phyloP scores from a whole-genome alignment of 805 yeast species.

The Ogataea nakhonphanomensis region DNA sequence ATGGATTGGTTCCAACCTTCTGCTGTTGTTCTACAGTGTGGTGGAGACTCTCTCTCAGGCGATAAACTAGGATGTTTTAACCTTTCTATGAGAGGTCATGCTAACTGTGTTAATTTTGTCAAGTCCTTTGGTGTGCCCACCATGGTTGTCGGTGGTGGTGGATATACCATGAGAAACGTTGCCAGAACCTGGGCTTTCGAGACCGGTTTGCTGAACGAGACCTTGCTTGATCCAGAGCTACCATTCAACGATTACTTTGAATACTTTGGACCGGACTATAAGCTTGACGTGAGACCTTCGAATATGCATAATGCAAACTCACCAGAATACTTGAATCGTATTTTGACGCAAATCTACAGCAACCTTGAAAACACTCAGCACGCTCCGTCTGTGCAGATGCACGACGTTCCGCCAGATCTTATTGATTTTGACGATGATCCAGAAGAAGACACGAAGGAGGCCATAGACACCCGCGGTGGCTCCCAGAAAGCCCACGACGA shows the following conservation, averaged over 20 bases:
- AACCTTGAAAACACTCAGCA: slow-evolving; percentile 87
- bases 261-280: slow-evolving; percentile 95
- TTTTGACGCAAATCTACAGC: slow-evolving; percentile 68
- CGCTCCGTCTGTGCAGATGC: slow-evolving; percentile 96
- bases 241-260: slow-evolving; percentile 97
- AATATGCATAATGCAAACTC: slow-evolving; percentile 96
- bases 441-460: slow-evolving; percentile 75
- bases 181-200: slow-evolving; percentile 95
- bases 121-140: slow-evolving; percentile 83
- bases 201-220: slow-evolving; percentile 82
- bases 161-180: slow-evolving; percentile 96
- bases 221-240: slow-evolving; percentile 66
- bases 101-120: slow-evolving; percentile 88
- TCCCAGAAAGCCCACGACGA: slow-evolving; percentile 81
- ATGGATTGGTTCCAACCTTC: slow-evolving; percentile 91
- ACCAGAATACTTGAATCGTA: slow-evolving; percentile 85
- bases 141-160: slow-evolving; percentile 97
- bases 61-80: slow-evolving; percentile 96
- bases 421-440: slow-evolving; percentile 78
- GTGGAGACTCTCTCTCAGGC: slow-evolving; percentile 95
- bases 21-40: slow-evolving; percentile 96
- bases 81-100: slow-evolving; percentile 90
- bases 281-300: slow-evolving; percentile 89
- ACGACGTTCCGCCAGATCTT: slow-evolving; percentile 82
- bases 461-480: slow-evolving; percentile 89